Percentiles rank a stretch among this genome's conserved stretches.
Evolutionary conservation across 179 eudicot species (phyloP).

Genomic region (Sideroxylon spinosum): DNA sequence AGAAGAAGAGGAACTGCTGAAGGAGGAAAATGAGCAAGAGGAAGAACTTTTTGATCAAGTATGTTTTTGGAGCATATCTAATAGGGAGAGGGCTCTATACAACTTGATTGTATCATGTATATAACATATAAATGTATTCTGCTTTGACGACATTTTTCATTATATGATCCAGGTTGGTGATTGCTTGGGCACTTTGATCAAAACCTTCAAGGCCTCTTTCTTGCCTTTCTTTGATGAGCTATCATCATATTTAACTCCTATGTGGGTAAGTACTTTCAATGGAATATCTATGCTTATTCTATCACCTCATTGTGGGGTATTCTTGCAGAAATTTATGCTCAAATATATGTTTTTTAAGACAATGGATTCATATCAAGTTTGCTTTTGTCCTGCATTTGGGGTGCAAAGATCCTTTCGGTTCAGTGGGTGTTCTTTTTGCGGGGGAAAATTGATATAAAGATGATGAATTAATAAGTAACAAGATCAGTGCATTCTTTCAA

Average conservation of each 20-base stretch:
- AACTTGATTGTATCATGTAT: background rate
- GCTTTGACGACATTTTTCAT: background rate
- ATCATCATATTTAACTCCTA: constrained; percentile 73
- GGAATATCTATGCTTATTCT: background rate
- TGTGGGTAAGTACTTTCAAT: constrained; percentile 73
- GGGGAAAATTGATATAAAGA: background rate
- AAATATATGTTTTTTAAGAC: background rate
- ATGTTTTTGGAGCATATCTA: constrained; percentile 15
- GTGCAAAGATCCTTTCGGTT: background rate
- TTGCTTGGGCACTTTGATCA: constrained; percentile 76
- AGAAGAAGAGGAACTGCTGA: constrained; percentile 78
- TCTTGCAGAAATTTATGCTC: background rate
- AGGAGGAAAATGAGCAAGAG: constrained; percentile 83
- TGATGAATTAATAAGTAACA: too few species aligned
- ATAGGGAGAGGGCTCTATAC: too few species aligned
- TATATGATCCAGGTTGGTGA: constrained; percentile 64
- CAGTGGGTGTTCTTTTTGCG: background rate
- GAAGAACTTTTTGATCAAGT: constrained; percentile 93
- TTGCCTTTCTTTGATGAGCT: constrained; percentile 87
- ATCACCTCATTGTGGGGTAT: background rate
- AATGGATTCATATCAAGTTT: background rate
- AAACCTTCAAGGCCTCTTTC: constrained; percentile 74
- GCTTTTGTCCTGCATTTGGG: background rate
- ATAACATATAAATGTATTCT: background rate
- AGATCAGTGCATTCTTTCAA: too few species aligned